phyloP scores from a whole-genome alignment of 1,139 yeast genomes.

The Pichia sp. region DNA sequence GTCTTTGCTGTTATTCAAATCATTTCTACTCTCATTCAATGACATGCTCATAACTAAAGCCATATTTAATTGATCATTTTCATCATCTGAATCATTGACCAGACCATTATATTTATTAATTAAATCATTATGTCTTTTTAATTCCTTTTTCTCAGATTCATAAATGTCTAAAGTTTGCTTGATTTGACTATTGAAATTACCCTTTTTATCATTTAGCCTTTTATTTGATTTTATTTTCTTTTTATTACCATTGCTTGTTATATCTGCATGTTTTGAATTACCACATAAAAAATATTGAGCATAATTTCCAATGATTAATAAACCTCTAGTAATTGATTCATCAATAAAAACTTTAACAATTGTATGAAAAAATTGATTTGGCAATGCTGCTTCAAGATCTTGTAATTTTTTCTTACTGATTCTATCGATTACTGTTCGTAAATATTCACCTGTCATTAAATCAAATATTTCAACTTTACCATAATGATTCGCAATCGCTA shows the following conservation, averaged over 20 bases:
- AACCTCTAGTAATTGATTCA: conserved; percentile 37
- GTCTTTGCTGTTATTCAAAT: conserved; percentile 28
- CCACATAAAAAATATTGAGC: conserved; percentile 65
- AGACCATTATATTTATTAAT: conserved; percentile 18
- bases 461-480: conserved; percentile 62
- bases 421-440: conserved; percentile 36
- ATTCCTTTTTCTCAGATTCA: conserved; percentile 8
- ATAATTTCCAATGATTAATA: conserved; percentile 48
- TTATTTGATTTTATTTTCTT: conserved; percentile 1
- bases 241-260: neutral
- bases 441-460: conserved; percentile 50
- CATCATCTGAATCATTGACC: conserved; percentile 5
- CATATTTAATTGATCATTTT: conserved; percentile 21
- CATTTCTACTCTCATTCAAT: conserved; percentile 18
- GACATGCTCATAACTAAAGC: conserved; percentile 17
- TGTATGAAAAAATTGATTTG: conserved; percentile 5
- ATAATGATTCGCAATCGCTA: conserved; percentile 47
- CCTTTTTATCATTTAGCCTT: conserved; percentile 11
- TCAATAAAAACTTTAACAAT: conserved; percentile 27
- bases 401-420: conserved; percentile 15
- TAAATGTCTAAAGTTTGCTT: conserved; percentile 14
- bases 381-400: conserved; percentile 5
- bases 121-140: conserved; percentile 11
- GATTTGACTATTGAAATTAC: conserved; percentile 10
- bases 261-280: conserved; percentile 20